These are phyloP conservation scores for Eutrema heterophyllum DNA, from an alignment of 345 rosid genomes.

Conservation along the genomic window DNA sequence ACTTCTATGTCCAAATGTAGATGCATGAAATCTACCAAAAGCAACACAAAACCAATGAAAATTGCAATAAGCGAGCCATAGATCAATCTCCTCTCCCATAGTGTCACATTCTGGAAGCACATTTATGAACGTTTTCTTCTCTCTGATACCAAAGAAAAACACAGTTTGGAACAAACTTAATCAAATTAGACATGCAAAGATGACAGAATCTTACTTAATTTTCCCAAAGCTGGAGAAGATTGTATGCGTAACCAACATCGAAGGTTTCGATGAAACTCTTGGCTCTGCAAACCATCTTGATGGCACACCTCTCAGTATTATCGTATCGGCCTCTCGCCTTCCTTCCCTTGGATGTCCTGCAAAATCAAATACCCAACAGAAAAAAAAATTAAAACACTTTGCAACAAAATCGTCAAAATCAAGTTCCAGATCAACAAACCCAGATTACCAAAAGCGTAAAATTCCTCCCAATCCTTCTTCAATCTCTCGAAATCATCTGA, in stretches of 20 bases:
- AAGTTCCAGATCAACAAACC: slow-evolving; percentile 7
- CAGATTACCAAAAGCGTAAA: slow-evolving; percentile 56
- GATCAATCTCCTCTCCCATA: not conserved
- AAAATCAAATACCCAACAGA: not conserved
- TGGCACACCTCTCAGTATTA: slow-evolving; percentile 67
- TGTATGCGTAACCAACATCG: slow-evolving; percentile 84
- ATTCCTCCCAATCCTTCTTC: slow-evolving; percentile 83
- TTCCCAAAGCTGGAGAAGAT: slow-evolving; percentile 81
- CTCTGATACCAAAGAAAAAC: not conserved
- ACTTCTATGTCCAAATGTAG: not conserved
- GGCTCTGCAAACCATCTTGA: slow-evolving; percentile 98
- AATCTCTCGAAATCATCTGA: slow-evolving; percentile 66
- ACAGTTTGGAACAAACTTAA: not conserved
- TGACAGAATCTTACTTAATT: slow-evolving; percentile 48
- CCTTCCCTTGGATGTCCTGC: slow-evolving; percentile 61
- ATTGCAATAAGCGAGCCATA: not conserved
- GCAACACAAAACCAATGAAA: not conserved
- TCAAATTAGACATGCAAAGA: not conserved
- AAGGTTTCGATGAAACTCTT: slow-evolving; percentile 89
- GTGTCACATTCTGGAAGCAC: not conserved
- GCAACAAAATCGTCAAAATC: not conserved
- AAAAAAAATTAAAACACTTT: not conserved
- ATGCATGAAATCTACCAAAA: not conserved
- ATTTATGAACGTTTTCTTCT: not conserved
- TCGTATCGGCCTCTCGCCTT: slow-evolving; percentile 71